Base-by-base conservation (phyloP, 75 land plant genomes). In the Sequoia sempervirens region DNA sequence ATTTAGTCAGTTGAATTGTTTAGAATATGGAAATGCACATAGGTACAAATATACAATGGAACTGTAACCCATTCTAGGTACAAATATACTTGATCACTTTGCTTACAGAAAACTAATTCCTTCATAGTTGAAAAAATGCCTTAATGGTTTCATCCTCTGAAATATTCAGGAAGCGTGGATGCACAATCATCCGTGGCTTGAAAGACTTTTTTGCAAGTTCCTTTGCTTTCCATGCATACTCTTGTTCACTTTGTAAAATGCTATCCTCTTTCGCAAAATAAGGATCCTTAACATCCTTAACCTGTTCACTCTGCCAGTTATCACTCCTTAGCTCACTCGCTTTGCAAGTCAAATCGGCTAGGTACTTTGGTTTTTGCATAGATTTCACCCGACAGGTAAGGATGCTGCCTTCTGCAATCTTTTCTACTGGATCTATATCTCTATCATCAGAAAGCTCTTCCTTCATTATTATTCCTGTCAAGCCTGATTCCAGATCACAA, bases 151-250 rank as follows among this genome's bases (percentile, higher is more conserved):
- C 99, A 79, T 90, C 90, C 43, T 87, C 88, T 68, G 99, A 93
- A 10, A 92, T 85, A 85, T 97, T 97, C 85, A 92, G 96, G 82
- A 97, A 97, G 13, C 95, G 89, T 11, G 99, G 99, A 87, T 97
- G 99, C 61, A 94, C 95, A 74, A 97, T 97, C 99, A 96, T 95
- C 81, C 99, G 89, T 26, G 93, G 93, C 84, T 94, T 97, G 80
- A 95, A 94, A 82, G 93, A 89, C 84, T 90, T 95, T 83, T 94
- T 97, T 30, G 91, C 97, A 80, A 93, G 95, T 82, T 95, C 98
- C 86, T 90, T 93, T 56, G 88, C 93, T 83, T 93, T 95, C 53
- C 87, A 85, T 81, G 90, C 92, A 82, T 92, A 94, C 52, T 97
- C 96, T 80, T 91, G 84, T 81, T 97, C 93, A 82, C 79, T 87